Conservation (phyloP, 225 moss, liverwort and hornwort species). For the Anthoceros angustus region DNA sequence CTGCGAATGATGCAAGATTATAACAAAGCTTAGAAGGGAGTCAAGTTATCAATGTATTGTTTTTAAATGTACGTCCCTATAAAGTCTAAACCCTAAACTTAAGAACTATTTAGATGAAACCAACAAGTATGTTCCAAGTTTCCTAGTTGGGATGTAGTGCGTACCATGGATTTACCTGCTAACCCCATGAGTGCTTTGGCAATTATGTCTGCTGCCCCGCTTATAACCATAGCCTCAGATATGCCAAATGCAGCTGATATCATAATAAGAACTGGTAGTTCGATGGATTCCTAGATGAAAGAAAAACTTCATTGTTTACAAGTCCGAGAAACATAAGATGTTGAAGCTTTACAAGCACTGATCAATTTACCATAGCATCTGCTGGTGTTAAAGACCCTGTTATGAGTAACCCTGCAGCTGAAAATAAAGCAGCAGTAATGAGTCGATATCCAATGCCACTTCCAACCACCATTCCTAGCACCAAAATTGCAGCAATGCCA, state of each 20-base stretch:
- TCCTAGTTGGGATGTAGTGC: constrained; percentile 23
- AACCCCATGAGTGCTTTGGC: constrained; percentile 82
- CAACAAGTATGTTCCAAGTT: background rate
- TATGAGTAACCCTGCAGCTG: constrained; percentile 45
- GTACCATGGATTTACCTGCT: constrained; percentile 84
- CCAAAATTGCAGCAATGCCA: constrained; percentile 37
- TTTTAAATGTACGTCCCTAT: too few species aligned
- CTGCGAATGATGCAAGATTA: constrained; percentile 14
- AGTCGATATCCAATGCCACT: constrained; percentile 60
- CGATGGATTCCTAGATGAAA: constrained; percentile 49
- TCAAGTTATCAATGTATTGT: too few species aligned
- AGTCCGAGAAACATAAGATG: background rate
- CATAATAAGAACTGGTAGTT: constrained; percentile 85
- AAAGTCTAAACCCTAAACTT: background rate
- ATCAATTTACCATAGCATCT: constrained; percentile 55
- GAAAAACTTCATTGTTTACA: background rate
- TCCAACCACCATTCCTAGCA: constrained; percentile 52
- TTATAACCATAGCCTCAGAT: constrained; percentile 91
- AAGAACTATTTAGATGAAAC: background rate
- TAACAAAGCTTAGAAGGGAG: background rate
- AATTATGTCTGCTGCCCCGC: constrained; percentile 72
- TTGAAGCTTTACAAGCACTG: background rate
- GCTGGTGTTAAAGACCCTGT: constrained; percentile 56
- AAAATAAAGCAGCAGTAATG: constrained; percentile 50
- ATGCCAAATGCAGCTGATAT: constrained; percentile 90